Evolutionary conservation across 169 alveolate genomes (phyloP).

Genomic region (Ichthyophthirius multifiliis): DNA sequence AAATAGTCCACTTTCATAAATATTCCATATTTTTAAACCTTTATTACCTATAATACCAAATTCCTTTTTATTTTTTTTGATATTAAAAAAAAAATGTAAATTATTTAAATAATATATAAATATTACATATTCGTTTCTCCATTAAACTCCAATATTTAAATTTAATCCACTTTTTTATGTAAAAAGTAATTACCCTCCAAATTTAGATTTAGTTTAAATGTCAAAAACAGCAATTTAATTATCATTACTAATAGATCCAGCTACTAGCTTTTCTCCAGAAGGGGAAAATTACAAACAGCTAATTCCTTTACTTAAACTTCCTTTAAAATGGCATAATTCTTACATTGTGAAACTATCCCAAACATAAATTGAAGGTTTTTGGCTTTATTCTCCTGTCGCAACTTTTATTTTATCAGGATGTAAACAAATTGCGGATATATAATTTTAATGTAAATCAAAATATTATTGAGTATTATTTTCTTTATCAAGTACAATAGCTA

Average conservation of each 20-base stretch:
- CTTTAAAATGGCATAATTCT: slow-evolving; percentile 41
- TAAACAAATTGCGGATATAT: slow-evolving; percentile 70
- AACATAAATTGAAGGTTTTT: slow-evolving; percentile 52
- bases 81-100: neutral
- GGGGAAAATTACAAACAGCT: slow-evolving; percentile 63
- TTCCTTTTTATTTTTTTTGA: neutral
- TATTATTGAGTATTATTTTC: neutral
- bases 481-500: slow-evolving; percentile 65
- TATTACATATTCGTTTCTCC: slow-evolving; percentile 50
- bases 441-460: slow-evolving; percentile 62
- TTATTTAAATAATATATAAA: too few species aligned
- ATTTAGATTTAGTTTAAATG: slow-evolving; percentile 33
- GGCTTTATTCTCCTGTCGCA: slow-evolving; percentile 80
- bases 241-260: slow-evolving; percentile 70
- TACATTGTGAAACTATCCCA: slow-evolving; percentile 66
- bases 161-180: slow-evolving; percentile 51
- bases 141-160: slow-evolving; percentile 50
- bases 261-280: slow-evolving; percentile 61
- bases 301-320: slow-evolving; percentile 54
- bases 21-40: slow-evolving; percentile 10
- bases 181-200: slow-evolving; percentile 20
- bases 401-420: slow-evolving; percentile 49
- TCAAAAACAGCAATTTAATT: slow-evolving; percentile 69
- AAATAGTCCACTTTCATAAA: neutral
- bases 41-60: slow-evolving; percentile 12